These are phyloP conservation scores for Coelastrella sp. DNA, from an alignment of 139 green algal species.

Conservation along the genomic window DNA sequence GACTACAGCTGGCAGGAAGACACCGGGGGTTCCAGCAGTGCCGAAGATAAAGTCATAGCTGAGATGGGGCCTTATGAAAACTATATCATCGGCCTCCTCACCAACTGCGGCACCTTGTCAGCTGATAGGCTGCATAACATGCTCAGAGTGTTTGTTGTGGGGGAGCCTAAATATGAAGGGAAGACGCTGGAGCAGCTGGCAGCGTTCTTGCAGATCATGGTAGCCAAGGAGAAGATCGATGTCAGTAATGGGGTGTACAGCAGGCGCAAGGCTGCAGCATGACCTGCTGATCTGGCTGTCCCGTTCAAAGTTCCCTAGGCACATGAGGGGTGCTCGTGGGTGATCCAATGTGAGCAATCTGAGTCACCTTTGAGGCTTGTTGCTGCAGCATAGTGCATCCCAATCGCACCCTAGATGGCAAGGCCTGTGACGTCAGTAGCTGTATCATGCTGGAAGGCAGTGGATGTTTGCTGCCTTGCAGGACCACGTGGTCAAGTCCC, in stretches of 20 bases:
- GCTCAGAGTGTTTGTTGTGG: conserved; percentile 94
- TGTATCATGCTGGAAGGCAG: too few relatives aligned
- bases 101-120: conserved; percentile 84
- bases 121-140: conserved; percentile 95
- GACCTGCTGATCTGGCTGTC: too few relatives aligned
- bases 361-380: too few relatives aligned
- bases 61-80: conserved; percentile 82
- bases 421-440: too few relatives aligned
- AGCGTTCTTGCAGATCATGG: conserved; percentile 76
- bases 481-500: too few relatives aligned
- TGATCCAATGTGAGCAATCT: too few relatives aligned
- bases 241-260: conserved; percentile 50
- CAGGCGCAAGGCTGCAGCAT: conserved; percentile 8
- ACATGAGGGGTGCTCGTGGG: too few relatives aligned
- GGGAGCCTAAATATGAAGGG: conserved; percentile 88
- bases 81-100: conserved; percentile 94
- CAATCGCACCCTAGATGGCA: too few relatives aligned
- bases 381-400: too few relatives aligned
- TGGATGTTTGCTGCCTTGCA: too few relatives aligned
- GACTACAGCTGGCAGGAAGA: conserved; percentile 43
- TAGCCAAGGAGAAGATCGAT: conserved; percentile 76
- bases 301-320: too few relatives aligned
- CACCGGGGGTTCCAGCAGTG: background rate
- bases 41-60: conserved; percentile 27
- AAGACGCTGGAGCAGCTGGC: conserved; percentile 79